These are phyloP conservation scores for Zygnema cylindricum DNA, from an alignment of 139 green algal species.

Conservation along the genomic window DNA sequence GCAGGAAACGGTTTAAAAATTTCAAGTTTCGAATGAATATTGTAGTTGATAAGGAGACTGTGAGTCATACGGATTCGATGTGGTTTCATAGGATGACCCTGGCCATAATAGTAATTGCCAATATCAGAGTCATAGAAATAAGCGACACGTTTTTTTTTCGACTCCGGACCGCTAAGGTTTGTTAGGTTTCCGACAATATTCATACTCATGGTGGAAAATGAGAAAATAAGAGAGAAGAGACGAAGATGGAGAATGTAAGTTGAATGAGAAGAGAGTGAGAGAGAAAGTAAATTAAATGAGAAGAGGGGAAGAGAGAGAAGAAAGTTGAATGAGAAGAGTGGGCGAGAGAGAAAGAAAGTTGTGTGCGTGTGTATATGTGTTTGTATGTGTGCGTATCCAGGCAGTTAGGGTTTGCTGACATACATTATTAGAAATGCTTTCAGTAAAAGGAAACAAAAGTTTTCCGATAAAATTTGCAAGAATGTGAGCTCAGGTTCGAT, in stretches of 20 bases:
- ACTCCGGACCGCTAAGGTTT: slow-evolving; percentile 48
- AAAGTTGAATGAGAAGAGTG: not conserved
- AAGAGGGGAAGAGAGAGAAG: slow-evolving; percentile 16
- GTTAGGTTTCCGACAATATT: not conserved
- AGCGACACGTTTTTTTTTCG: slow-evolving; percentile 50
- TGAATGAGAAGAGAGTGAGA: not conserved
- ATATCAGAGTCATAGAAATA: slow-evolving; percentile 97
- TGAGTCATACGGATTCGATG: slow-evolving; percentile 94
- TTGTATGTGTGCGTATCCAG: too few species aligned
- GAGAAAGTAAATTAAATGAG: not conserved
- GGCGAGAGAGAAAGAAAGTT: not conserved
- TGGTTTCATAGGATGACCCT: slow-evolving; percentile 74
- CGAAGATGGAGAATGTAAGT: not conserved
- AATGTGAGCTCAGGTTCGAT: too few species aligned
- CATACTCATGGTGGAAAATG: not conserved
- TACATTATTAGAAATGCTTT: too few species aligned
- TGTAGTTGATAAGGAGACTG: slow-evolving; percentile 89
- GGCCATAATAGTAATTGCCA: slow-evolving; percentile 94
- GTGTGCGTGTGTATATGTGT: not conserved
- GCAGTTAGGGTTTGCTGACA: not conserved
- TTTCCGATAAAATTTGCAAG: not conserved
- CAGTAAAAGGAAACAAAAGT: not conserved
- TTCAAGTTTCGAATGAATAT: slow-evolving; percentile 85
- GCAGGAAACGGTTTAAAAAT: slow-evolving; percentile 73
- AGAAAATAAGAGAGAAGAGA: not conserved